Conservation (phyloP, 495 filamentous ascomycete genomes). For the Geopyxis carbonaria region DNA sequence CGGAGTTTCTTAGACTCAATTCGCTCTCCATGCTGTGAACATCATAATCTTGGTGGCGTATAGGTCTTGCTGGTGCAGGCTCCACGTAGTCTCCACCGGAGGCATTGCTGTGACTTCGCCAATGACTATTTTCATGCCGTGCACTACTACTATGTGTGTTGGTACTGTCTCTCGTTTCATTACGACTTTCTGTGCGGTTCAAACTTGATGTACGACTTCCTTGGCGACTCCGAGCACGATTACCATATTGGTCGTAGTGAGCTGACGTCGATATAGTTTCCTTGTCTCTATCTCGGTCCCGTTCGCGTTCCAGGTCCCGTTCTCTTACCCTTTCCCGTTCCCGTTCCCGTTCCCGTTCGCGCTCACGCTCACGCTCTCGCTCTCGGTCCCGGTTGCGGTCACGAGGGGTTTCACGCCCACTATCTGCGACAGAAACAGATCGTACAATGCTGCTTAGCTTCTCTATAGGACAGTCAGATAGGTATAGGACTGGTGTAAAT, state of each 20-base stretch:
- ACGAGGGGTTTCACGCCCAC: constrained; percentile 28
- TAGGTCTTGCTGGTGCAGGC: constrained; percentile 5
- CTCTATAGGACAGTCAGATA: constrained; percentile 36
- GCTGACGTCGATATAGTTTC: constrained; percentile 25
- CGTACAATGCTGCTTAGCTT: constrained; percentile 92
- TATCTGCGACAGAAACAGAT: constrained; percentile 48
- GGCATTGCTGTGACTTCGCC: constrained; percentile 41
- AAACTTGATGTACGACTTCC: constrained; percentile 25
- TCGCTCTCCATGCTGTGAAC: constrained; percentile 90
- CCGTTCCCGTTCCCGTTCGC: constrained; percentile 25
- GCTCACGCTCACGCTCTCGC: constrained; percentile 26
- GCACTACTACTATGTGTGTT: no score
- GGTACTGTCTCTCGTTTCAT: constrained; percentile 33
- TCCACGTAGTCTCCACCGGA: constrained; percentile 32
- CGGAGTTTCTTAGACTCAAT: constrained; percentile 48
- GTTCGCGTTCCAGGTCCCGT: constrained; percentile 26
- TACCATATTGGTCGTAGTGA: constrained; percentile 25
- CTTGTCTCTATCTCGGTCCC: constrained; percentile 16
- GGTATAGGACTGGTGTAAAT: background rate
- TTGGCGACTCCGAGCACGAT: constrained; percentile 18
- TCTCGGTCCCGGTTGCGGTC: constrained; percentile 24
- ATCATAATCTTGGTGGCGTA: constrained; percentile 81
- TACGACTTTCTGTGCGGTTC: constrained; percentile 34
- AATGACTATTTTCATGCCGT: constrained; percentile 56
- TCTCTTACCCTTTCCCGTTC: constrained; percentile 25